These are phyloP conservation scores for Fusarium sarcochroum DNA, from an alignment of 2,329 filamentous ascomycete genomes.

Conservation along the genomic window DNA sequence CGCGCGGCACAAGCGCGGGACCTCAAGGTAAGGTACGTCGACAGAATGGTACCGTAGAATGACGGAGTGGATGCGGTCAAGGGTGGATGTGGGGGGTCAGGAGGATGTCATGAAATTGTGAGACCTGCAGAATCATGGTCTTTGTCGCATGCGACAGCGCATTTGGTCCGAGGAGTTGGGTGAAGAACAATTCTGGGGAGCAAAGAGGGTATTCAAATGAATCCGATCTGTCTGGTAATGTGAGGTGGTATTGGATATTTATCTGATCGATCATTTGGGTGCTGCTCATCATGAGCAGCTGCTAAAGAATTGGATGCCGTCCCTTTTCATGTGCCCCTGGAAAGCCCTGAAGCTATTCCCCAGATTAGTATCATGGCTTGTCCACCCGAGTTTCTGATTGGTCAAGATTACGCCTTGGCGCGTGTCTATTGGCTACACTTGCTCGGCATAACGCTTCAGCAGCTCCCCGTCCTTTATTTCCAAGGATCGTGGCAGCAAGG, in stretches of 20 bases:
- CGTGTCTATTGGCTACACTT: slow-evolving; percentile 23
- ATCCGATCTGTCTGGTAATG: too few species aligned
- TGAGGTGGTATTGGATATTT: not conserved
- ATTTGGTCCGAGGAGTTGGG: not conserved
- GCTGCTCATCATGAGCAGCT: slow-evolving; percentile 10
- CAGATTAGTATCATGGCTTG: slow-evolving; percentile 34
- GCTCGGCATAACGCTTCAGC: slow-evolving; percentile 14
- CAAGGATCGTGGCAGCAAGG: slow-evolving; percentile 46
- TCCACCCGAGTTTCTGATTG: slow-evolving; percentile 20
- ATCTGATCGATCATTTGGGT: not conserved
- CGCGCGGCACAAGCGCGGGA: slow-evolving; percentile 32
- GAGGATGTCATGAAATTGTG: slow-evolving; percentile 45
- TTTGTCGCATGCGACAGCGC: slow-evolving; percentile 11
- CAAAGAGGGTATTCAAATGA: not conserved
- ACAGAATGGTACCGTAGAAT: slow-evolving; percentile 24
- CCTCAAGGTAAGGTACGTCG: slow-evolving; percentile 26
- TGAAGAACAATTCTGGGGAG: too few species aligned
- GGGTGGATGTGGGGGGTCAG: slow-evolving; percentile 46
- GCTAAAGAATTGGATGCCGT: not conserved
- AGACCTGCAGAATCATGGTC: slow-evolving; percentile 39
- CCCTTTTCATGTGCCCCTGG: slow-evolving; percentile 18
- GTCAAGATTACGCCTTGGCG: slow-evolving; percentile 5
- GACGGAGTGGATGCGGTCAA: slow-evolving; percentile 40
- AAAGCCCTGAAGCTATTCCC: slow-evolving; percentile 34
- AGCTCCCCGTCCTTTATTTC: slow-evolving; percentile 29